Evolutionary conservation across 169 alveolate species (phyloP).

Genomic region (Cytauxzoon felis): DNA sequence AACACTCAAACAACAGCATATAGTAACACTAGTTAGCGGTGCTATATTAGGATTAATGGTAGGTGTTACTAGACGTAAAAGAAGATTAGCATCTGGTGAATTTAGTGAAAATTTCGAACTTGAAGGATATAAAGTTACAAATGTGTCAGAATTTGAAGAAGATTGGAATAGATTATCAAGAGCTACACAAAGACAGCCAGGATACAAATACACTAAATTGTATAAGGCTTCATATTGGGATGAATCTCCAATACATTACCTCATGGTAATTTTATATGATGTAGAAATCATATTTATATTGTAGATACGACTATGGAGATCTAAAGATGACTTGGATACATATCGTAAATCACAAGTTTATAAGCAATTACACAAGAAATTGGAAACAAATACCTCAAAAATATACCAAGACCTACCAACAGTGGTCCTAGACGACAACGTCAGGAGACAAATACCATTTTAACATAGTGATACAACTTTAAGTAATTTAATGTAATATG

Average conservation of each 20-base stretch:
- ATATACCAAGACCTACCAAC: slow-evolving; percentile 26
- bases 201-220: slow-evolving; percentile 66
- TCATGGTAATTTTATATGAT: slow-evolving; percentile 57
- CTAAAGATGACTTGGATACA: slow-evolving; percentile 20
- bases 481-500: too few relatives aligned
- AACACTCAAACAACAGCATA: slow-evolving; percentile 69
- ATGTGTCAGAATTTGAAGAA: slow-evolving; percentile 53
- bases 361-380: slow-evolving; percentile 19
- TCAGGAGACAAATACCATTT: slow-evolving; percentile 46
- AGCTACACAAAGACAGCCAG: slow-evolving; percentile 61
- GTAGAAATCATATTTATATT: background rate
- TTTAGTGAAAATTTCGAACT: slow-evolving; percentile 67
- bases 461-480: too few relatives aligned
- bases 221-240: slow-evolving; percentile 67
- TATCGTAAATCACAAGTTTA: slow-evolving; percentile 4
- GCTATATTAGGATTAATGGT: slow-evolving; percentile 64
- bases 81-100: slow-evolving; percentile 64
- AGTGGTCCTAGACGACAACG: slow-evolving; percentile 46
- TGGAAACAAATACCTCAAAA: slow-evolving; percentile 29
- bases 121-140: slow-evolving; percentile 58
- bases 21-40: slow-evolving; percentile 67
- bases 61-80: slow-evolving; percentile 44
- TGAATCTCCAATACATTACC: slow-evolving; percentile 57
- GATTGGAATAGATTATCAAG: slow-evolving; percentile 62
- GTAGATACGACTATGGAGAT: slow-evolving; percentile 56